Evolutionary conservation across 805 yeast species (phyloP).

Genomic region (Wickerhamomyces tratensis): DNA sequence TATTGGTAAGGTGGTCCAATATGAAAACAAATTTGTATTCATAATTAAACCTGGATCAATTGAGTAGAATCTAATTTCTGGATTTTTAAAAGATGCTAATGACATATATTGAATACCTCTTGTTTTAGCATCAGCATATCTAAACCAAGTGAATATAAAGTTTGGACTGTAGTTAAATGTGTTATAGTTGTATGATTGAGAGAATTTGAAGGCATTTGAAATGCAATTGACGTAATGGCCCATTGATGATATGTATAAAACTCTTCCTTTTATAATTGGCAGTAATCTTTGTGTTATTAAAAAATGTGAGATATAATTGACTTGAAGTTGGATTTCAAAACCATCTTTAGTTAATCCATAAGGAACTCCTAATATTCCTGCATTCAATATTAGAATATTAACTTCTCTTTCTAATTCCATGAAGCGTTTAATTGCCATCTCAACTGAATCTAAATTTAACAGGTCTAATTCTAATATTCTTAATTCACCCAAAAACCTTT

Average conservation of each 20-base stretch:
- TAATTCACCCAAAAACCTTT: slow-evolving; percentile 38
- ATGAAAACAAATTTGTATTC: slow-evolving; percentile 66
- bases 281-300: slow-evolving; percentile 53
- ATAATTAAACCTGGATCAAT: slow-evolving; percentile 86
- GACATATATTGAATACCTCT: slow-evolving; percentile 69
- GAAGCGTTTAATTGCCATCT: slow-evolving; percentile 37
- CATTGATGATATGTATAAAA: slow-evolving; percentile 54
- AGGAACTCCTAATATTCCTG: slow-evolving; percentile 78
- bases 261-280: slow-evolving; percentile 38
- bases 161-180: slow-evolving; percentile 53
- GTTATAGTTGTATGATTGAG: slow-evolving; percentile 36
- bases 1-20: slow-evolving; percentile 70
- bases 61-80: slow-evolving; percentile 50
- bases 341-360: slow-evolving; percentile 52
- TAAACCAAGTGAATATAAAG: slow-evolving; percentile 62
- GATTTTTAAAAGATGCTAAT: slow-evolving; percentile 54
- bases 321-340: slow-evolving; percentile 73
- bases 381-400: slow-evolving; percentile 63
- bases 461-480: slow-evolving; percentile 47
- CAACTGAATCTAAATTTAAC: slow-evolving; percentile 26
- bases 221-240: slow-evolving; percentile 34
- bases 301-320: slow-evolving; percentile 71
- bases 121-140: slow-evolving; percentile 72
- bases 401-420: slow-evolving; percentile 35
- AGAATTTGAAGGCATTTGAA: slow-evolving; percentile 28